Evolutionary conservation across 1,284 basidiomycete genomes (phyloP).

Genomic region (Ustilago nuda): DNA sequence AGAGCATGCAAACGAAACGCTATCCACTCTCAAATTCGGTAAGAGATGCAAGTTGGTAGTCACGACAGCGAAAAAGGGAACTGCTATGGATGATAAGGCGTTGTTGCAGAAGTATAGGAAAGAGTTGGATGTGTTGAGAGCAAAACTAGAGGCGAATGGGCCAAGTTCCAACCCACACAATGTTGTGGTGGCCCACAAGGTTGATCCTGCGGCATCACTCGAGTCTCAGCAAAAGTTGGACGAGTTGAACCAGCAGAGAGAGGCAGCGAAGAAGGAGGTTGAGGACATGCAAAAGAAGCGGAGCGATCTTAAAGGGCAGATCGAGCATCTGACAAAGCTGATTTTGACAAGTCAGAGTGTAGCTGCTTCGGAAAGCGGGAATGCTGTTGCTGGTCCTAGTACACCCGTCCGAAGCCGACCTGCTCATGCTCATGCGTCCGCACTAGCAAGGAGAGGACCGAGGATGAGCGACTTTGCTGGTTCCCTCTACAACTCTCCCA

Average conservation of each 20-base stretch:
- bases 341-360: slow-evolving; percentile 63
- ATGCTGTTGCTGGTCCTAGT: slow-evolving; percentile 22
- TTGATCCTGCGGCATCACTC: slow-evolving; percentile 7
- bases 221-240: slow-evolving; percentile 41
- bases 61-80: slow-evolving; percentile 73
- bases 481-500: slow-evolving; percentile 22
- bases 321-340: slow-evolving; percentile 64
- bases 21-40: slow-evolving; percentile 75
- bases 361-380: slow-evolving; percentile 22
- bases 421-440: slow-evolving; percentile 30
- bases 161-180: slow-evolving; percentile 9
- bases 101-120: slow-evolving; percentile 62
- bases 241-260: slow-evolving; percentile 50
- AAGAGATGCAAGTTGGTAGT: slow-evolving; percentile 73
- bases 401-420: slow-evolving; percentile 22
- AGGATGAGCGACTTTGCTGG: slow-evolving; percentile 54
- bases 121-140: slow-evolving; percentile 62
- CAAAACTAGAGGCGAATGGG: slow-evolving; percentile 49
- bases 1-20: slow-evolving; percentile 73
- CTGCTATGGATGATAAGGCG: slow-evolving; percentile 69
- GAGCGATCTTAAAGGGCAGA: slow-evolving; percentile 54
- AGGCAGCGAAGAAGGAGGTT: slow-evolving; percentile 52
- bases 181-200: slow-evolving; percentile 5
- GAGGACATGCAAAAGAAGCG: slow-evolving; percentile 58
- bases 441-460: slow-evolving; percentile 52